Evolutionary conservation across 2,329 filamentous ascomycete species (phyloP).

Genomic region (Sclerotinia minor): DNA sequence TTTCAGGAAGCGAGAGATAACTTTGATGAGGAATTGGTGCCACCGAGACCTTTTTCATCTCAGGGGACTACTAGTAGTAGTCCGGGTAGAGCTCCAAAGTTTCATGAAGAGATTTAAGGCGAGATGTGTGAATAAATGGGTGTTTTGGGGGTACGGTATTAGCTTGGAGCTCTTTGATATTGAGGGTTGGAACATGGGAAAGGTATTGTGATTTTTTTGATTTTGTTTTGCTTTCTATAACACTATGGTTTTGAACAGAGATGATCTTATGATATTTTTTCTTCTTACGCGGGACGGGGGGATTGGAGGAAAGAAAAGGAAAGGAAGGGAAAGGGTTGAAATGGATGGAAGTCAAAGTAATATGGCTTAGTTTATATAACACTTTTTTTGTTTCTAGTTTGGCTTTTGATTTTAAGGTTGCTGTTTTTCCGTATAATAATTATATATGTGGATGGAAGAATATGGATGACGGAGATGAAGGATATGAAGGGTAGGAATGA

Average conservation of each 20-base stretch:
- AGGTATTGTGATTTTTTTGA: too few relatives aligned
- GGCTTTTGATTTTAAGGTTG: neutral
- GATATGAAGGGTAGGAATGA: too few relatives aligned
- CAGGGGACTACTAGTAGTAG: conserved; percentile 47
- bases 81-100: conserved; percentile 58
- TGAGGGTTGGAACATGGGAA: neutral
- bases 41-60: conserved; percentile 39
- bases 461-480: neutral
- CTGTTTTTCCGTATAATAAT: neutral
- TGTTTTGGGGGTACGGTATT: neutral
- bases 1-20: conserved; percentile 52
- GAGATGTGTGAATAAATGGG: neutral
- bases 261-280: neutral
- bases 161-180: neutral
- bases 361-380: neutral
- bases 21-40: conserved; percentile 48
- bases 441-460: neutral
- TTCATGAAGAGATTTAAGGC: conserved; percentile 55
- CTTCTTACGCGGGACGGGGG: too few relatives aligned
- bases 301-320: neutral
- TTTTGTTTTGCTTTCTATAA: neutral
- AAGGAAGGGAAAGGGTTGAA: too few relatives aligned
- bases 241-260: neutral
- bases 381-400: neutral
- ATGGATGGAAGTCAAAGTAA: neutral